Conservation (phyloP, 495 filamentous ascomycete species). For the Penicillium malachiteum region DNA sequence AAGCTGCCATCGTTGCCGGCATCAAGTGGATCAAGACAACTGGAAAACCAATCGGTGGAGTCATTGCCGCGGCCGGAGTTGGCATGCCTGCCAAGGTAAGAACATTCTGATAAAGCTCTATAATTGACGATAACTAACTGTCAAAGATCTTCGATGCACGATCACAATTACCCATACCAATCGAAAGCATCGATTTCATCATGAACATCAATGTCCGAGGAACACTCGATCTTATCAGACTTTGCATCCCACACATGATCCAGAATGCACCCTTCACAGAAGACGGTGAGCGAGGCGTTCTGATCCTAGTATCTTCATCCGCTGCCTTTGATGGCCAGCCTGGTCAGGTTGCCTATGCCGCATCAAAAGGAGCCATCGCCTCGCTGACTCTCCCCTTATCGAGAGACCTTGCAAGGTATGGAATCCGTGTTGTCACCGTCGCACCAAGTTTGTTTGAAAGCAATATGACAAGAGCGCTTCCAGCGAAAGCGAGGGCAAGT, state of each 20-base stretch:
- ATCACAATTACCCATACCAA: not conserved
- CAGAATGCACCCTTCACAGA: not conserved
- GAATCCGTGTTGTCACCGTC: not conserved
- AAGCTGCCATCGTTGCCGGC: too few species aligned
- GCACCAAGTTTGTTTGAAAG: not conserved
- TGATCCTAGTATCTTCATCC: not conserved
- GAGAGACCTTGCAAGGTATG: not conserved
- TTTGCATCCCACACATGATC: not conserved
- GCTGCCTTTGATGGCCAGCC: not conserved
- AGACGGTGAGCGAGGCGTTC: not conserved
- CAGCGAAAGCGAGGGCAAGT: not conserved
- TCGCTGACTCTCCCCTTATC: not conserved
- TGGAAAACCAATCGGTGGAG: not conserved
- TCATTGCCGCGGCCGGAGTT: not conserved
- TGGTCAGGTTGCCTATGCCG: not conserved
- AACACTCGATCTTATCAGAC: not conserved
- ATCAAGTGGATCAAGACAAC: not conserved
- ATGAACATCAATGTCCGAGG: not conserved
- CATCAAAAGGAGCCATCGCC: not conserved
- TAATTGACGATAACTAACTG: too few species aligned
- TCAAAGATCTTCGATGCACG: too few species aligned
- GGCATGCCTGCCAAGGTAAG: not conserved
- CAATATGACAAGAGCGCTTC: not conserved
- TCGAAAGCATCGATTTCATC: not conserved
- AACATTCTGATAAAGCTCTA: too few species aligned